Evolutionary conservation across 1,139 yeast genomes (phyloP).

Genomic region (Candida labiduridarum): DNA sequence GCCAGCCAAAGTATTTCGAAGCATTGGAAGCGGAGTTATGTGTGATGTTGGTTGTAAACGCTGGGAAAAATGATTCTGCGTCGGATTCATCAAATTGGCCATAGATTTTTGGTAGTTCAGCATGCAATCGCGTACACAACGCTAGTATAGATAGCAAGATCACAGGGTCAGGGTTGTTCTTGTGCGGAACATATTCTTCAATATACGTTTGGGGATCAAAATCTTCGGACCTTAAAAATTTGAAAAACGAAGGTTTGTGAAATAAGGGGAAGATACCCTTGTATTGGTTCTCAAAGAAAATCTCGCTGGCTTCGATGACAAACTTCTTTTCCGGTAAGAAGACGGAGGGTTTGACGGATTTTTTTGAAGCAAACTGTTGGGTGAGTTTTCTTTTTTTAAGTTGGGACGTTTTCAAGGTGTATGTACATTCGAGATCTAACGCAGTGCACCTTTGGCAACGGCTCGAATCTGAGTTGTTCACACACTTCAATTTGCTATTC

Average conservation of each 20-base stretch:
- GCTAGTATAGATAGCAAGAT: conserved; percentile 36
- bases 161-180: conserved; percentile 30
- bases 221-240: conserved; percentile 26
- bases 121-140: conserved; percentile 37
- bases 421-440: conserved; percentile 23
- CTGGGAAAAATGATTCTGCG: conserved; percentile 30
- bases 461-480: conserved; percentile 17
- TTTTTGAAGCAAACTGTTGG: conserved; percentile 8
- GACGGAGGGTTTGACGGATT: conserved; percentile 8
- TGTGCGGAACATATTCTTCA: conserved; percentile 18
- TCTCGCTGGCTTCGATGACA: conserved; percentile 28
- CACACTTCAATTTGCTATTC: conserved; percentile 25
- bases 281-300: conserved; percentile 36
- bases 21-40: conserved; percentile 27
- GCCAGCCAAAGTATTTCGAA: conserved; percentile 42
- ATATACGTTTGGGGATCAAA: conserved; percentile 32
- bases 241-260: conserved; percentile 33
- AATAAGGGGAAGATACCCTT: conserved; percentile 36
- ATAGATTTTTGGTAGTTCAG: conserved; percentile 27
- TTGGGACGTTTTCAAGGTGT: conserved; percentile 27
- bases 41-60: conserved; percentile 2
- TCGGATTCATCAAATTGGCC: conserved; percentile 31
- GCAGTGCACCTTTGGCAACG: conserved; percentile 25
- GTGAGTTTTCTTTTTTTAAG: conserved; percentile 15
- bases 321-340: conserved; percentile 28